Percentiles rank a stretch among this genome's conserved stretches.
phyloP scores from a whole-genome alignment of 371 early-diverging fungal genomes.

The Rhizopus arrhizus region DNA sequence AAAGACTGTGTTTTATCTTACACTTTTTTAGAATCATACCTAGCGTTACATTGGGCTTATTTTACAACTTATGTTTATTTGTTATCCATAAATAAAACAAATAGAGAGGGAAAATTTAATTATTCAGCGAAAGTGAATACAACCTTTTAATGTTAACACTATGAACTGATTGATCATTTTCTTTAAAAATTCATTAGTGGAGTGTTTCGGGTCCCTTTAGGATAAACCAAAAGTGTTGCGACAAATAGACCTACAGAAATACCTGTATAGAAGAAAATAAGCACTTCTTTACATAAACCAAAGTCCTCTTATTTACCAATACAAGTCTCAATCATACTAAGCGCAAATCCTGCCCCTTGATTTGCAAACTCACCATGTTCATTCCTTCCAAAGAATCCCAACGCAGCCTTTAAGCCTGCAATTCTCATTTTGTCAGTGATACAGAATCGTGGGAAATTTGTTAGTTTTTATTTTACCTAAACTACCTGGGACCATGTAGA shows the following conservation, averaged over 20 bases:
- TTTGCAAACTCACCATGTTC: slow-evolving; percentile 37
- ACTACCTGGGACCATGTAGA: slow-evolving; percentile 63
- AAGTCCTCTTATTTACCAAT: slow-evolving; percentile 22
- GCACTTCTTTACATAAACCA: not conserved
- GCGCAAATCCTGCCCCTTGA: slow-evolving; percentile 53
- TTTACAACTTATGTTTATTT: no score
- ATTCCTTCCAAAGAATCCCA: slow-evolving; percentile 44
- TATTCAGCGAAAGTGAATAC: no score
- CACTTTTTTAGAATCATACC: no score
- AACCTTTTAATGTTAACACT: no score
- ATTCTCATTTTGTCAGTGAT: not conserved
- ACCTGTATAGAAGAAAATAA: slow-evolving; percentile 18
- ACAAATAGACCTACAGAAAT: slow-evolving; percentile 64
- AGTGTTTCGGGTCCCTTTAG: slow-evolving; percentile 57
- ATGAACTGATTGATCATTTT: no score
- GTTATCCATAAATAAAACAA: no score
- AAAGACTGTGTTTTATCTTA: no score
- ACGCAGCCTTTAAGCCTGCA: slow-evolving; percentile 47
- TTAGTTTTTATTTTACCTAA: slow-evolving; percentile 32
- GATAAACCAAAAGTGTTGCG: slow-evolving; percentile 59
- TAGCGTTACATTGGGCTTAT: no score
- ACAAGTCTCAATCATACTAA: slow-evolving; percentile 52
- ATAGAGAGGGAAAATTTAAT: no score
- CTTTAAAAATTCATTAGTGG: slow-evolving; percentile 51
- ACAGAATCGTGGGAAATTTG: no score